These are phyloP conservation scores for Erodium moschatum DNA, from an alignment of 441 rosid genomes.

Conservation along the genomic window DNA sequence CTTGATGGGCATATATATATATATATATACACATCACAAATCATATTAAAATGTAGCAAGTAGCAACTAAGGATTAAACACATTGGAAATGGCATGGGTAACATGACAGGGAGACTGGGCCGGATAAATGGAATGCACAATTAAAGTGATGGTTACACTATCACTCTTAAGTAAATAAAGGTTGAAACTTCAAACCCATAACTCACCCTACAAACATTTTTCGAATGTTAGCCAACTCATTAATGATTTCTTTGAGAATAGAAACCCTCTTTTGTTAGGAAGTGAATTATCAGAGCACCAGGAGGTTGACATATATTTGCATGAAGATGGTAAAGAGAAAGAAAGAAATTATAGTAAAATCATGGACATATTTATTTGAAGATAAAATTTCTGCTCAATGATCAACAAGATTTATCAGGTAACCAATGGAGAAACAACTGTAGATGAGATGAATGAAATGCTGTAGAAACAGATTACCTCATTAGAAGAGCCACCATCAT, in stretches of 20 bases:
- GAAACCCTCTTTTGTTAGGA: background rate
- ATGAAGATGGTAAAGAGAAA: background rate
- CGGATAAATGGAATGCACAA: background rate
- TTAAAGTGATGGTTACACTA: background rate
- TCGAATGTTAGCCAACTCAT: background rate
- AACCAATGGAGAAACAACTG: background rate
- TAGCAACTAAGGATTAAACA: background rate
- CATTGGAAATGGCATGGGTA: conserved; percentile 1
- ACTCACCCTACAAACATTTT: background rate
- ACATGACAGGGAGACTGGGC: background rate
- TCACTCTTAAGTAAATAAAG: no score
- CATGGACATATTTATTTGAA: background rate
- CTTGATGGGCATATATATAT: background rate
- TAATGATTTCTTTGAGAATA: background rate
- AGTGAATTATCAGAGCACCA: background rate
- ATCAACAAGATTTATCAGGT: background rate
- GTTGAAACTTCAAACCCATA: no score
- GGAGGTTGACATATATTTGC: background rate
- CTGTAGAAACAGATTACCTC: conserved; percentile 43
- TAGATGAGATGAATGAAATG: background rate
- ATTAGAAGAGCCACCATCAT: conserved; percentile 39
- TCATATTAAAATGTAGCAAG: background rate
- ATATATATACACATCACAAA: background rate
- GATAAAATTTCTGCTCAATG: background rate
- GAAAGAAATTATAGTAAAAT: background rate